Base-by-base conservation (phyloP, 768 basidiomycete genomes). In the Tricholoma sp. region DNA sequence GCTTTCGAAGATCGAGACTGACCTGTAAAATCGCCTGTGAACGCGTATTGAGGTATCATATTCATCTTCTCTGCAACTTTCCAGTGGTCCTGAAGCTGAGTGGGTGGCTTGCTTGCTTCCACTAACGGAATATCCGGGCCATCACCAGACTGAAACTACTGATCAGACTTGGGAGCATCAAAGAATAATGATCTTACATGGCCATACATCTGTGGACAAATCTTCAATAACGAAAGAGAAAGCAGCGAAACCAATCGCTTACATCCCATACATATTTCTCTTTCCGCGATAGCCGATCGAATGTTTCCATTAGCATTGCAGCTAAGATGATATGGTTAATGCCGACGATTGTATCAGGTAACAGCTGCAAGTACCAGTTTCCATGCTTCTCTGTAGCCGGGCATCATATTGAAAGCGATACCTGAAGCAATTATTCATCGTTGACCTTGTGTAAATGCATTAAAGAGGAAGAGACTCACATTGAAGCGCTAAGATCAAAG, bases 181-280 rank as follows among this genome's bases (percentile, higher is more conserved):
- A 39, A 22, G 14, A 19, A n/a, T 14, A 27, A 18, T 19, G 7
- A 24, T 67, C 82, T 70, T 70, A 85, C 84, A 70, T 87, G 85
- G 7, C 79, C 85, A 61, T 78, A 82, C 62, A 87, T 84, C 84
- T 86, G 27, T 60, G 5, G 52, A 51, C 58, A 22, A 29, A 21
- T 19, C 10, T 56, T 46, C 57, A 56, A 29, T 9, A 39, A 43
- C 57, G 57, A 47, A n/a, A 22, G 50, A 6, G 41, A 46, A 21
- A 37, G 12, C 3, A 32, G 43, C 31, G 54, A n/a, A 24, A 8
- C 19, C 7, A 32, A 49, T 18, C 1, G 77, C 84, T 70, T 61
- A 86, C 85, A 77, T 88, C 86, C 86, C 86, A 88, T n/a, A 81
- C 80, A 64, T 85, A 88, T 67, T 88, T 88, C 59, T 86, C 84